Base-by-base conservation (phyloP, 306 rosid species). In the Ochetophila trinervis region DNA sequence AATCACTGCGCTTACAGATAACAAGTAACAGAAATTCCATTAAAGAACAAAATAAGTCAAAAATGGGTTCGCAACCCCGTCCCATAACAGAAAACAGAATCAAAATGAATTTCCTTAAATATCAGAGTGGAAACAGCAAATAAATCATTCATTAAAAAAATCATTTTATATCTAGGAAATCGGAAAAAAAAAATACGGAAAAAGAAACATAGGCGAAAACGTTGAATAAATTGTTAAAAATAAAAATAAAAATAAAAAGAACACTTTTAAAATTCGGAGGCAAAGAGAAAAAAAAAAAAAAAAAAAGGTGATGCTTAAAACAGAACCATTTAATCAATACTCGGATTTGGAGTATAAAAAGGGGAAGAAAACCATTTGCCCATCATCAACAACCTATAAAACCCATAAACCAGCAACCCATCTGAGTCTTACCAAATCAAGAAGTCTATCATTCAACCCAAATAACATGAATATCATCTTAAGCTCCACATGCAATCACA, bases 401-500 rank as follows among this genome's bases (percentile, higher is more conserved):
- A 22, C 67, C 47, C 60, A 54, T 21, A 36, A 45, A 64, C 19
- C 62, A 63, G 32, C 57, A 51, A 10, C 70, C 49, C 54, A 64
- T n/a, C 57, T 6, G 70, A 54, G 62, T 6, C 58, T 55, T 53
- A 19, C 14, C 76, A 60, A 65, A 51, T 27, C 62, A 56, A 70
- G 69, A 56, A 76, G 40, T 40, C 60, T 60, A 67, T 71, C 54
- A 60, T 49, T 22, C 27, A 11, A 48, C 27, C 65, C 20, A 11
- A 51, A 62, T 17, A 48, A 16, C 24, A 49, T 62, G 19, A 44
- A 48, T 63, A 50, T 62, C 69, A 27, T 62, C 72, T 77, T 32
- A 65, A 71, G 57, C 69, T 30, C 67, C 47, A 69, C 77, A 63
- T 66, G 65, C 79, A 65, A 74, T 32, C 64, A 58, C 60, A 69